These are phyloP conservation scores for Didymella arachidicola DNA, from an alignment of 2,329 filamentous ascomycete species.

Conservation along the genomic window DNA sequence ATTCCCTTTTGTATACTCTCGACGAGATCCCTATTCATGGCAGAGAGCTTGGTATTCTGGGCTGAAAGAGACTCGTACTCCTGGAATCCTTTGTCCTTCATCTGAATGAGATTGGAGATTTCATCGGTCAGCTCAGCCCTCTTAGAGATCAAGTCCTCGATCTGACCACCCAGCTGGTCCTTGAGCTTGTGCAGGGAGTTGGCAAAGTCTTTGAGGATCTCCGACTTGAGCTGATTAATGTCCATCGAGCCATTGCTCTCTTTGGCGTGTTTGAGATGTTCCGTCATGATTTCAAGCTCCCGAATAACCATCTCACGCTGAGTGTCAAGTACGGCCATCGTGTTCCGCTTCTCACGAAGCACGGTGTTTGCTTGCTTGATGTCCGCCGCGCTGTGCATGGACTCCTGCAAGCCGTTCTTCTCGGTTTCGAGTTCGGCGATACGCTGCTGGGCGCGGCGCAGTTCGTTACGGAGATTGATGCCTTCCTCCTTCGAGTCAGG, in stretches of 20 bases:
- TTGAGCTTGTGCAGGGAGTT: conserved; percentile 73
- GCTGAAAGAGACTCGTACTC: conserved; percentile 95
- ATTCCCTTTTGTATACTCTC: conserved; percentile 94
- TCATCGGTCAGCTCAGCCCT: conserved; percentile 85
- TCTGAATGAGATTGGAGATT: conserved; percentile 79
- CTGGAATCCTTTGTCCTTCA: conserved; percentile 90
- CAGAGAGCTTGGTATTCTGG: conserved; percentile 92
- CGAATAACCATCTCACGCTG: conserved; percentile 95
- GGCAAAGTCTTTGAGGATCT: conserved; percentile 68
- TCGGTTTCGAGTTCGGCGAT: conserved; percentile 88
- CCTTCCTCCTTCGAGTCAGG: conserved; percentile 58
- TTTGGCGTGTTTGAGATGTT: conserved; percentile 87
- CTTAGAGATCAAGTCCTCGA: conserved; percentile 90
- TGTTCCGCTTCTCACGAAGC: conserved; percentile 90
- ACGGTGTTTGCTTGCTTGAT: conserved; percentile 85
- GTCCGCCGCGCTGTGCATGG: conserved; percentile 65
- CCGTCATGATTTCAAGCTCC: conserved; percentile 87
- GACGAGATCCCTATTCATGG: conserved; percentile 94
- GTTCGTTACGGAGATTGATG: conserved; percentile 68
- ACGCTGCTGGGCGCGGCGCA: conserved; percentile 81
- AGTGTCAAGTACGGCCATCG: conserved; percentile 91
- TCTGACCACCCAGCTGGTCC: conserved; percentile 75
- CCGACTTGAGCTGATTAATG: conserved; percentile 71
- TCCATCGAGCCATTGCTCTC: conserved; percentile 80
- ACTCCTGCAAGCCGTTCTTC: conserved; percentile 64